Evolutionary conservation across 352 stramenopile species (phyloP), one percentile per base, ranked within the genome.

Genomic region (Plasmopara viticola): DNA sequence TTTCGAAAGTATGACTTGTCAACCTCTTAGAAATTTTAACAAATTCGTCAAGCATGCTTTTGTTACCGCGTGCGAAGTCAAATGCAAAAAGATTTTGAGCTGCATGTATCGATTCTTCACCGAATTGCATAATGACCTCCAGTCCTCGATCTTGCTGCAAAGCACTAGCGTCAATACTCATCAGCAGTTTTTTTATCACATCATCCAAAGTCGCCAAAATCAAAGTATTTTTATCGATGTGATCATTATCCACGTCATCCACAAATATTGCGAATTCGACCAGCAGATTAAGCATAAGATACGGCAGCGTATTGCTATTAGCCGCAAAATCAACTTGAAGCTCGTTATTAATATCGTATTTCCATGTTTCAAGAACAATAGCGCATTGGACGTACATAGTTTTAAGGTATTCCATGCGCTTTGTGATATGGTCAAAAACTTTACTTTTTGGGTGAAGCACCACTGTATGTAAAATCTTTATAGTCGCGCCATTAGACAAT

Each of bases 391-490:
- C 35, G 38, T 55, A 60, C 42, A 42, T 65, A 18, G 44, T 37
- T 42, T 63, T 61, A 13, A 68, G 33, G 17, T 63, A 62, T 1
- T 60, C 37, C 60, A 72, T 66, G 20, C 64, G 51, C 43, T 50
- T 39, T n/a, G 41, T 48, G 18, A 72, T 50, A 52, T 60, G 38
- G 0, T 64, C 44, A 9, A 61, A 63, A 4, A 80, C 14, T 46
- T 71, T 73, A 40, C 62, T 78, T 45, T 86, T 88, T 2, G 68
- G 57, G 17, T 86, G 73, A 42, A 76, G 51, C 13, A 85, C 40
- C 31, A 80, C 41, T 4, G 44, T 28, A 4, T 48, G 29, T 9
- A 84, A 40, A 44, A 78, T 58, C 15, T 64, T 53, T 8, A 42
- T 14, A 18, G 57, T 57, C 6, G 48, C 20, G 1, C 63, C 20